Percentiles rank a stretch among this genome's conserved stretches.
Evolutionary conservation across 2,329 filamentous ascomycete genomes (phyloP).

Genomic region (Nannizziopsis barbatae): DNA sequence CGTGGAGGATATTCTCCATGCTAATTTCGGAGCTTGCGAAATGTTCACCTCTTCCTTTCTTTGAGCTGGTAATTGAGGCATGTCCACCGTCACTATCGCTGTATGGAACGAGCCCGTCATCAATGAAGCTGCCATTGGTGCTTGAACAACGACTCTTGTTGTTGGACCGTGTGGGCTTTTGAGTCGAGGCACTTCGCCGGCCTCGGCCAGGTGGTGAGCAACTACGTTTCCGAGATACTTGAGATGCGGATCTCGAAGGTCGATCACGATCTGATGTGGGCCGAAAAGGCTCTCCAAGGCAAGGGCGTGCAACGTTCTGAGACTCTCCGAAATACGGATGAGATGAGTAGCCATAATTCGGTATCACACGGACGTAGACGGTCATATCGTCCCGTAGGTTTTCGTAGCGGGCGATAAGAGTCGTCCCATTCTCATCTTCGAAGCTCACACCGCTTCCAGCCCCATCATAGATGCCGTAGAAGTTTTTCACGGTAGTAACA

Average conservation of each 20-base stretch:
- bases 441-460: constrained; percentile 80
- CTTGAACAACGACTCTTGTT: constrained; percentile 58
- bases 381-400: constrained; percentile 89
- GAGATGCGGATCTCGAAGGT: constrained; percentile 57
- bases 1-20: constrained; percentile 95
- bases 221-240: constrained; percentile 64
- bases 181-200: constrained; percentile 66
- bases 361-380: constrained; percentile 79
- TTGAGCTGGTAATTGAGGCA: constrained; percentile 58
- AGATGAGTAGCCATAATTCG: constrained; percentile 43
- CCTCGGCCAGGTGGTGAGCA: constrained; percentile 61
- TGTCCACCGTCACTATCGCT: constrained; percentile 79
- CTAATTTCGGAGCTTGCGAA: constrained; percentile 95
- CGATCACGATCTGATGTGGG: constrained; percentile 41
- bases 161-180: constrained; percentile 56
- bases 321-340: constrained; percentile 38
- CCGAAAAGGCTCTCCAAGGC: constrained; percentile 53
- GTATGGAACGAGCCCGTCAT: constrained; percentile 64
- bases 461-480: constrained; percentile 86
- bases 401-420: constrained; percentile 88
- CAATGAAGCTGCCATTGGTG: constrained; percentile 47
- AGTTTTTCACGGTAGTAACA: constrained; percentile 96
- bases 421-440: constrained; percentile 79
- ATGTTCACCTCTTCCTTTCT: constrained; percentile 67
- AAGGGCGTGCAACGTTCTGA: constrained; percentile 46